phyloP scores from a whole-genome alignment of 2,329 filamentous ascomycete species.

The Calonectria pauciramosa region DNA sequence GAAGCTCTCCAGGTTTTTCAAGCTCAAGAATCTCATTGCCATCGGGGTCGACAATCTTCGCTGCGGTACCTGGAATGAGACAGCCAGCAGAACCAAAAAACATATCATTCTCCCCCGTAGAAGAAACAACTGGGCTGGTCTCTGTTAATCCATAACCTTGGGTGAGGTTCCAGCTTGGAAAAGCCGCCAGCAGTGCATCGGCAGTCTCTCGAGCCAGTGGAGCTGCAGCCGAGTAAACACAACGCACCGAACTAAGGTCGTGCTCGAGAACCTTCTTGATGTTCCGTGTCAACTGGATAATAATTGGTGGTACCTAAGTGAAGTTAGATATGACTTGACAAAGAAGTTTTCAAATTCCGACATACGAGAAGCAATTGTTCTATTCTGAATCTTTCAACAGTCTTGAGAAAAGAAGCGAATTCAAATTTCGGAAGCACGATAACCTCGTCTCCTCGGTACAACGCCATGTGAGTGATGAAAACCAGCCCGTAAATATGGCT shows the following conservation, averaged over 20 bases:
- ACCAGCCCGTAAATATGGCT: constrained; percentile 87
- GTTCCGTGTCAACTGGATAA: constrained; percentile 79
- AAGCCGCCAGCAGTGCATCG: constrained; percentile 70
- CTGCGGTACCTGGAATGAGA: constrained; percentile 74
- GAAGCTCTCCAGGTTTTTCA: constrained; percentile 83
- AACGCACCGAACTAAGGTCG: constrained; percentile 75
- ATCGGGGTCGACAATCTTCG: constrained; percentile 74
- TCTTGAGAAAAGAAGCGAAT: constrained; percentile 70
- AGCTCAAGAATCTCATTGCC: constrained; percentile 77
- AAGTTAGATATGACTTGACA: background rate
- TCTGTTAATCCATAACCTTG: constrained; percentile 86
- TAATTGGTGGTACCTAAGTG: constrained; percentile 75
- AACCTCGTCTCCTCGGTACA: constrained; percentile 80
- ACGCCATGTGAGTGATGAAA: constrained; percentile 60
- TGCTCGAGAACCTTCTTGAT: constrained; percentile 70
- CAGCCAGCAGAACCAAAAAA: constrained; percentile 78
- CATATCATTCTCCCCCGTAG: constrained; percentile 70
- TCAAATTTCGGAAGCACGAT: constrained; percentile 84
- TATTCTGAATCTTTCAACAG: constrained; percentile 80
- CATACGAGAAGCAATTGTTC: constrained; percentile 71
- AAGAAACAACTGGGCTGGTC: constrained; percentile 75
- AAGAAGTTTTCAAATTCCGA: too few relatives aligned
- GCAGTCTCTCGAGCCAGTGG: constrained; percentile 80
- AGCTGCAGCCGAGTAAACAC: constrained; percentile 80
- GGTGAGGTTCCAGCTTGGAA: constrained; percentile 74